Evolutionary conservation across 2,329 filamentous ascomycete species (phyloP), one percentile per base, ranked within the genome.

Genomic region (Aureobasidium uvarum): DNA sequence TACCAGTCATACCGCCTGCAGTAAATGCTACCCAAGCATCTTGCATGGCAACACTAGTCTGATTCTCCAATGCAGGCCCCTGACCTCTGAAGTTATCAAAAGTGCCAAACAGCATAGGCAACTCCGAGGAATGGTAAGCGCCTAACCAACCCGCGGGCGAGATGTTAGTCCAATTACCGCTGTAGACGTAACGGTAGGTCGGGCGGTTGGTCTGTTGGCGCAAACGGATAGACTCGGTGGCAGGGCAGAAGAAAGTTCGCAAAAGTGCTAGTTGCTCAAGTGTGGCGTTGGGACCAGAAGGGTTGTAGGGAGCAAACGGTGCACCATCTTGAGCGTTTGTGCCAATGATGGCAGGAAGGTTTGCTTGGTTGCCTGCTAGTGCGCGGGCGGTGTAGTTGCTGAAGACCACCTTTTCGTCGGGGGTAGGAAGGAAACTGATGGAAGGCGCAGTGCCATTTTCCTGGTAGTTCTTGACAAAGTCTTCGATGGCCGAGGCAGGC

Each of bases 151-250:
- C 66, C 31, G 71, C 70, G 0, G 75, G 75, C 16, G 74, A 73
- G 58, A 80, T 74, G 66, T 81, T 80, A 23, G 76, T 70, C 68
- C 78, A 81, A 62, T 77, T 76, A 56, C 78, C 78, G 3, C 73
- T 73, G 67, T 78, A 79, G 52, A 74, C 70, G 68, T 78, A 80
- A 23, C 78, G 76, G 68, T 75, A 80, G 1, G 78, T 78, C 2
- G 73, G 70, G 0, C 72, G 67, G 18, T 71, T 72, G 36, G 67
- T 69, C 70, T 66, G 14, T 58, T 68, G 69, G 71, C 74, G 60
- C 67, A 74, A 55, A 70, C 70, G 38, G 62, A 69, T 74, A 14
- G 72, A 71, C 64, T 72, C 68, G 25, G 68, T 70, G 2, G 71
- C 70, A 7, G 72, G 71, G 64, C 75, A 78, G 46, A 74, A 69